Percentiles rank a stretch among this genome's conserved stretches.
phyloP scores from a whole-genome alignment of 225 moss, liverwort and hornwort genomes.

The Physcomitrium patens region DNA sequence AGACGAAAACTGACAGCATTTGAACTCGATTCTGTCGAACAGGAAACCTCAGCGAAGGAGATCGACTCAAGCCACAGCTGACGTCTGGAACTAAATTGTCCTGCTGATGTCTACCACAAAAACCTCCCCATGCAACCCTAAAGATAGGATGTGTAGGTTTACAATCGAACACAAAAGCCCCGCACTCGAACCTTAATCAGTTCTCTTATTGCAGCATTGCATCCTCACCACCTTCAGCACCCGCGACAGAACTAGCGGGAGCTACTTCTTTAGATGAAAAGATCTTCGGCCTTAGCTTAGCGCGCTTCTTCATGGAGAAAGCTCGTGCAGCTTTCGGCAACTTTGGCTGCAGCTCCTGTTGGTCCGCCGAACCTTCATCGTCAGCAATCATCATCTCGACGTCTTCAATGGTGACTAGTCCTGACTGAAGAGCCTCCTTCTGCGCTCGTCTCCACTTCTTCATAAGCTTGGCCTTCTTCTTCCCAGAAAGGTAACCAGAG shows the following conservation, averaged over 20 bases:
- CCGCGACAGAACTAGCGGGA: slow-evolving; percentile 13
- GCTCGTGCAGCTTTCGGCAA: slow-evolving; percentile 59
- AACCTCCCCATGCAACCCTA: slow-evolving; percentile 6
- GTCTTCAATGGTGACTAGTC: slow-evolving; percentile 80
- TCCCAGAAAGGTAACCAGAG: slow-evolving; percentile 55
- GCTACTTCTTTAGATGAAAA: slow-evolving; percentile 33
- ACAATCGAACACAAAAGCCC: neutral
- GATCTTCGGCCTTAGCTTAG: slow-evolving; percentile 70
- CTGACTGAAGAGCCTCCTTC: slow-evolving; percentile 72
- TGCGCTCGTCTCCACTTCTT: slow-evolving; percentile 94
- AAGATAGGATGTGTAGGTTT: neutral
- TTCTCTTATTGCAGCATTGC: slow-evolving; percentile 44
- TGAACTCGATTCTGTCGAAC: neutral
- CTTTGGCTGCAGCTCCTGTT: slow-evolving; percentile 44
- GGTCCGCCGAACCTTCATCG: slow-evolving; percentile 48
- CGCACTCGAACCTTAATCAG: neutral
- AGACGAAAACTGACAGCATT: neutral
- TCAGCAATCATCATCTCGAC: slow-evolving; percentile 93
- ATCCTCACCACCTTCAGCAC: slow-evolving; percentile 39
- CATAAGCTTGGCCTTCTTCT: slow-evolving; percentile 69
- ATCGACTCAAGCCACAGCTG: too few relatives aligned
- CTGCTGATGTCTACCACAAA: neutral
- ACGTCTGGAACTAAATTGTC: too few relatives aligned
- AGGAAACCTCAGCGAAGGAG: neutral
- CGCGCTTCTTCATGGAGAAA: slow-evolving; percentile 73